Base-by-base conservation (phyloP, 495 filamentous ascomycete genomes). In the Penicillium arizonense region DNA sequence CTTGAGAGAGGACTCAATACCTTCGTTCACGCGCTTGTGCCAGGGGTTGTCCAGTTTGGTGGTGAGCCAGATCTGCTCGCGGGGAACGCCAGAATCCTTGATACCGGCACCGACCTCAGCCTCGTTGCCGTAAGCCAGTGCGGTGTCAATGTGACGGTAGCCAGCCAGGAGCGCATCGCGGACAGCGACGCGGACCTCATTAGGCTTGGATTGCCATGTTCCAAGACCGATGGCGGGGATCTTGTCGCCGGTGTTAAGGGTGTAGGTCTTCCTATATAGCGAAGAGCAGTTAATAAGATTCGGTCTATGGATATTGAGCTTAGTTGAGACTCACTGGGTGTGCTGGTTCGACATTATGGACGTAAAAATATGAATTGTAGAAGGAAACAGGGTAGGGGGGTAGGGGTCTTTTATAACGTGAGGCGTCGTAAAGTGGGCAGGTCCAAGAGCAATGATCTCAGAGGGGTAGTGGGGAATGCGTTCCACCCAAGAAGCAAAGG, bases 1-100 rank as follows among this genome's bases (percentile, higher is more conserved):
- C 71, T 85, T 82, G 47, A 95, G 78, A 4, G 85, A 89, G 26
- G 70, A 75, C 30, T 82, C 77, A 56, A 95, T 82, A 36, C 84
- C 89, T 65, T 89, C 82, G 37, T 84, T 67, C 7, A 87, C 84
- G 37, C 76, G 70, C 60, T 87, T 79, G 75, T 96, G 90, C 81
- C 83, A 89, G 44, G 84, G 73, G 77, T 93, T 93, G 73, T 90
- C 83, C 45, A 94, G 81, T 79, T 95, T 96, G 56, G 90, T 94
- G 38, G 90, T 93, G 67, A 95, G 73, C 82, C 85, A 96, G 68
- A 96, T 87, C 68, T 95, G 76, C 30, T 84, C 79, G 35, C 90
- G 85, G 26, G 89, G 87, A 1, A 96, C 84, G 38, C 89, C 89
- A 9, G 87, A 89, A 56, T 89, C 87, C 53, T 77, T 77, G 63